A percentile compares a stretch with the other conserved stretches of the same genome.
These are phyloP conservation scores for Pseudomassariella vexata DNA, from an alignment of 2,329 filamentous ascomycete genomes.

Conservation along the genomic window DNA sequence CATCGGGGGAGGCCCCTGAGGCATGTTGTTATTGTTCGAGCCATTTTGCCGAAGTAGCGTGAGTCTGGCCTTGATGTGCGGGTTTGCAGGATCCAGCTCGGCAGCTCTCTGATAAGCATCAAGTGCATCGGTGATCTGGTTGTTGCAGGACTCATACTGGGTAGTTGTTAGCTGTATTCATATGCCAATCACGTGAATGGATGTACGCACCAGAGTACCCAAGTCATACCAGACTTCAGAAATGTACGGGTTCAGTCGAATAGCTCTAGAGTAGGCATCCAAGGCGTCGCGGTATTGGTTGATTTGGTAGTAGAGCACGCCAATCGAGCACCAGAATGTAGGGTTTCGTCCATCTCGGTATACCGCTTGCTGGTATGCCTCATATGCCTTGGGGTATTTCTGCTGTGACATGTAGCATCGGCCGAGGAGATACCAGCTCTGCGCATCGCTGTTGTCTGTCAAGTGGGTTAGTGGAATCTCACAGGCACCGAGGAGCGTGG, in stretches of 20 bases:
- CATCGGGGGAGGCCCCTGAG: constrained; percentile 66
- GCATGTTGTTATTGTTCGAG: constrained; percentile 65
- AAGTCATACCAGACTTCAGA: constrained; percentile 99
- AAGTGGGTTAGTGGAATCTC: constrained; percentile 19
- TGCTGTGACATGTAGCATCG: constrained; percentile 99
- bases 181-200: no score
- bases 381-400: constrained; percentile 97
- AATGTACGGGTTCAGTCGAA: constrained; percentile 94
- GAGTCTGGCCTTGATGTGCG: constrained; percentile 92
- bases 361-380: constrained; percentile 97
- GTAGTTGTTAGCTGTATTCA: constrained; percentile 28
- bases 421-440: constrained; percentile 97
- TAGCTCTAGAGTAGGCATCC: constrained; percentile 94
- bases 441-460: constrained; percentile 84
- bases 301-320: constrained; percentile 98
- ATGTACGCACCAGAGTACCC: constrained; percentile 72
- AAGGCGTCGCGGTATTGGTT: constrained; percentile 98
- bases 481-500: constrained; percentile 6
- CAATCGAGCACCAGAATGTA: constrained; percentile 99
- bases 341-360: constrained; percentile 97
- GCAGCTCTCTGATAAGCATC: constrained; percentile 94
- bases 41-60: constrained; percentile 84
- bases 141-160: constrained; percentile 97
- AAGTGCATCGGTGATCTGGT: constrained; percentile 92
- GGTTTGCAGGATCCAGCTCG: constrained; percentile 87